Conservation (phyloP, 108 stramenopile genomes). For the Fragilaria crotonensis region DNA sequence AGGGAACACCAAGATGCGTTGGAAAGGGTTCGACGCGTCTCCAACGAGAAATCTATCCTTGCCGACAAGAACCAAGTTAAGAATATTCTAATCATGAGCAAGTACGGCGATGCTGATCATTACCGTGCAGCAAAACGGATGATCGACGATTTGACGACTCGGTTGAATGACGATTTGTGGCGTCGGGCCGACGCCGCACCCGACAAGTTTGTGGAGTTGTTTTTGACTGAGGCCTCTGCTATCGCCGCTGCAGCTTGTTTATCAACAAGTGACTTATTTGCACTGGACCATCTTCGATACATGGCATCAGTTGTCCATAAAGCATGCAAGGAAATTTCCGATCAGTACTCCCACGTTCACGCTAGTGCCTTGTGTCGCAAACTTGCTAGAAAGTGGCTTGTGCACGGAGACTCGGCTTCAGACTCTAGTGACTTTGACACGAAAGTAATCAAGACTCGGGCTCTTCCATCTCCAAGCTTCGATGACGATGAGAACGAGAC, state of each 20-base stretch:
- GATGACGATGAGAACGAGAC: constrained; percentile 52
- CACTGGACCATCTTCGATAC: constrained; percentile 53
- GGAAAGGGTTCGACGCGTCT: constrained; percentile 52
- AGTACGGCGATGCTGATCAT: constrained; percentile 8
- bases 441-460: constrained; percentile 1
- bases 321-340: constrained; percentile 50
- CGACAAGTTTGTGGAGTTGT: constrained; percentile 54
- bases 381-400: constrained; percentile 58
- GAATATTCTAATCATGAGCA: constrained; percentile 29
- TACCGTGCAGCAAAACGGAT: constrained; percentile 3
- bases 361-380: constrained; percentile 28
- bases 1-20: constrained; percentile 35
- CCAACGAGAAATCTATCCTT: constrained; percentile 47
- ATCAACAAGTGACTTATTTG: constrained; percentile 25
- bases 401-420: constrained; percentile 48
- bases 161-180: constrained; percentile 25
- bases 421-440: constrained; percentile 5
- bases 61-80: constrained; percentile 56
- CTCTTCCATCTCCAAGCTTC: constrained; percentile 2
- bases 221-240: constrained; percentile 58
- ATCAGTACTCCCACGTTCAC: constrained; percentile 73
- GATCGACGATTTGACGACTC: constrained; percentile 14
- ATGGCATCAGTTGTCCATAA: constrained; percentile 47
- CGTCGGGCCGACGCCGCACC: constrained; percentile 23
- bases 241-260: constrained; percentile 47